Evolutionary conservation across 2,329 filamentous ascomycete genomes (phyloP).

Genomic region (Colletotrichum karsti): DNA sequence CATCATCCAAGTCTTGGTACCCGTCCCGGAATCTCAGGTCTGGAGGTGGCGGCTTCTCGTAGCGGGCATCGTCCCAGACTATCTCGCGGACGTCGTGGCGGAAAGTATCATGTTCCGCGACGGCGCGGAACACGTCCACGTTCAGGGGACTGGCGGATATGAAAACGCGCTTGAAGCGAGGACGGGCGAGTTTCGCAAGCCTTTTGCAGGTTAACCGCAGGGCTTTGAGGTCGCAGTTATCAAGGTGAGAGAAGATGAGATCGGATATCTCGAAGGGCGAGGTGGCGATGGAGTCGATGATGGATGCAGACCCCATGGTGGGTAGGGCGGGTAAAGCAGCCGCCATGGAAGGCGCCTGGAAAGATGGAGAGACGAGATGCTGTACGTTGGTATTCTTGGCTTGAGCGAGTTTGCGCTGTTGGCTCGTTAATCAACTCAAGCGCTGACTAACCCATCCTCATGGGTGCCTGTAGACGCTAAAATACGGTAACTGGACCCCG

Average conservation of each 20-base stretch:
- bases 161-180: conserved; percentile 40
- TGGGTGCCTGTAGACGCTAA: too few relatives aligned
- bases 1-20: not conserved
- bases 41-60: not conserved
- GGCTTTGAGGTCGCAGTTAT: conserved; percentile 1
- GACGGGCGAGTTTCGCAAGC: not conserved
- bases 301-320: not conserved
- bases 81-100: conserved; percentile 43
- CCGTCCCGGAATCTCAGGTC: not conserved
- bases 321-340: not conserved
- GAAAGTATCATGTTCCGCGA: conserved; percentile 45
- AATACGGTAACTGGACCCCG: too few relatives aligned
- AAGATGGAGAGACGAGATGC: not conserved
- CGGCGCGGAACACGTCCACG: conserved; percentile 42
- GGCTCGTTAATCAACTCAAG: too few relatives aligned
- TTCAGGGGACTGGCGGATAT: conserved; percentile 49
- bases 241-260: not conserved
- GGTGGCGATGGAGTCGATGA: not conserved
- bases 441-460: too few relatives aligned
- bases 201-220: conserved; percentile 4
- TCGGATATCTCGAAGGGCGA: not conserved
- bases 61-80: conserved; percentile 45
- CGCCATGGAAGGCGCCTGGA: not conserved
- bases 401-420: too few relatives aligned
- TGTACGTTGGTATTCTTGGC: too few relatives aligned